Base-by-base conservation (phyloP, 2,329 filamentous ascomycete species). In the Penicillium occitanis region DNA sequence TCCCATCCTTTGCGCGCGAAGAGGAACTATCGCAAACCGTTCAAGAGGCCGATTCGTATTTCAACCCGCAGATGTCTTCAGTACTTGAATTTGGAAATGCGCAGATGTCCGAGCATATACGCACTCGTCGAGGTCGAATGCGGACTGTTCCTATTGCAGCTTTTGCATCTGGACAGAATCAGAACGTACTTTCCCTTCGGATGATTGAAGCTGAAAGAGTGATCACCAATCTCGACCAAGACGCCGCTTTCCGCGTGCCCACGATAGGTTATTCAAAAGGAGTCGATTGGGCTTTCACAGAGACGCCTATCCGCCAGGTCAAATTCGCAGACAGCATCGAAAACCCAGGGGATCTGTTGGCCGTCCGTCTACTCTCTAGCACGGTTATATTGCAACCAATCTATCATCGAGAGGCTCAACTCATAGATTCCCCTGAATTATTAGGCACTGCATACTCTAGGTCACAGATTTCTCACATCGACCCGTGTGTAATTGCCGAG, bases 271-370 rank as follows among this genome's bases (percentile, higher is more conserved):
- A 77, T 61, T 46, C 25, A 7, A 35, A 53, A 10, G 50, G 6
- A 19, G 44, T 40, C 5, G 25, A 63, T 44, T 59, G 51, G 35
- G 6, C n/a, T 50, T 63, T 44, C 22, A 48, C 19, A 19, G 82
- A 81, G 14, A 79, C 80, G 2, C 81, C 84, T 1, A 82, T 88
- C 65, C 82, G 81, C 68, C 86, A 88, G 69, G 73, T 88, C 3
- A 78, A 76, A 70, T 87, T 87, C 71, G 79, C 84, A 11, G 64
- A 74, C 72, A 48, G 70, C 72, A 19, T 71, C 76, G 5, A 83
- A 83, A 68, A 53, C 22, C 25, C 35, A 25, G 53, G 44, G 17
- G 7, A 50, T 51, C 53, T 67, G 7, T 77, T 88, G 61, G 86
- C 85, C 13, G 82, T 83, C 57, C 83, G 86, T 25, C 78, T 83